These are phyloP conservation scores for Cavenderia fasciculata DNA, from an alignment of 78 protist species.

Conservation along the genomic window DNA sequence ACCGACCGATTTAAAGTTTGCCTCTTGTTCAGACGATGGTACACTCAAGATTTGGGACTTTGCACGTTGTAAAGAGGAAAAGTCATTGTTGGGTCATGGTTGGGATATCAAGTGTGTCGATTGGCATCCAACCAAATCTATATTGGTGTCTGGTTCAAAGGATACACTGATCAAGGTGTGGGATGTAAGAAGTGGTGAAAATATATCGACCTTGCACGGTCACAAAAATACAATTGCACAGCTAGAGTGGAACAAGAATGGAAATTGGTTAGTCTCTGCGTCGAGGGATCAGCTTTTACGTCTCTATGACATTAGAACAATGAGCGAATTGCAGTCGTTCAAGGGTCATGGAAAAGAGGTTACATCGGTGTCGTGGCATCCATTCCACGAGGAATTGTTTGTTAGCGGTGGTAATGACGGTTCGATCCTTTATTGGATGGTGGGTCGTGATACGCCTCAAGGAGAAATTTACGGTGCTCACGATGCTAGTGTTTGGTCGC, in stretches of 20 bases:
- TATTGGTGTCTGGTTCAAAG: constrained; percentile 92
- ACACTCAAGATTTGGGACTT: constrained; percentile 90
- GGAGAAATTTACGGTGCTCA: constrained; percentile 83
- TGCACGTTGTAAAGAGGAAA: constrained; percentile 77
- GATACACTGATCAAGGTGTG: constrained; percentile 92
- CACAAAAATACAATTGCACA: constrained; percentile 85
- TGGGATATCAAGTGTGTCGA: constrained; percentile 91
- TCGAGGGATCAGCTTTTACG: constrained; percentile 87
- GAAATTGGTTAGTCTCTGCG: constrained; percentile 90
- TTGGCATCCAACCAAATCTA: constrained; percentile 94
- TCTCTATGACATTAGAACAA: constrained; percentile 90
- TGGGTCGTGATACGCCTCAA: constrained; percentile 77
- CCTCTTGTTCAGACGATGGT: constrained; percentile 91
- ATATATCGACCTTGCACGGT: constrained; percentile 82
- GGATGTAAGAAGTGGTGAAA: constrained; percentile 90
- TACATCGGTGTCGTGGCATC: constrained; percentile 89
- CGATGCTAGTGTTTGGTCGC: constrained; percentile 86
- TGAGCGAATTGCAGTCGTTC: constrained; percentile 89
- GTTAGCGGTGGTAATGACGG: constrained; percentile 94
- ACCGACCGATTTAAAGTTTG: constrained; percentile 93
- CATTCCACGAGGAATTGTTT: constrained; percentile 87
- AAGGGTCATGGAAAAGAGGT: constrained; percentile 92
- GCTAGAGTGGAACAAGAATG: constrained; percentile 88
- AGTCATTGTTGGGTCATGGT: constrained; percentile 90
- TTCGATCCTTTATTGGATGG: constrained; percentile 86